Percentiles rank a stretch among this genome's conserved stretches.
These are phyloP conservation scores for Stereum hirsutum DNA, from an alignment of 1,284 basidiomycete species.

Conservation along the genomic window DNA sequence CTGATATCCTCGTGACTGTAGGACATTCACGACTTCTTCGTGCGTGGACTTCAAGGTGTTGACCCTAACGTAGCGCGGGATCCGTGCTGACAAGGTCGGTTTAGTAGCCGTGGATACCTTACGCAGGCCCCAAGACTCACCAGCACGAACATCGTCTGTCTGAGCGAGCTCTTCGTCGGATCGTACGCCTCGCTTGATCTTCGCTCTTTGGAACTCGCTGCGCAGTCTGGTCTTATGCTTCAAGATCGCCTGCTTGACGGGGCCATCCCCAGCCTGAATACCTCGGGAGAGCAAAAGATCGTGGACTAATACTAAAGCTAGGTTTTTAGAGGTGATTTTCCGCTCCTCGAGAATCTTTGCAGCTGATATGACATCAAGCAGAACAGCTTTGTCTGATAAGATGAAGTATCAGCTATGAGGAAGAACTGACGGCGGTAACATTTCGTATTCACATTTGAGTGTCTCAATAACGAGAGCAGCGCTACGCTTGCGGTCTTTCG, in stretches of 20 bases:
- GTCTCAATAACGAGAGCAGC: slow-evolving; percentile 84
- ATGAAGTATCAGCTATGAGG: background rate
- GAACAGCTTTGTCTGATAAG: slow-evolving; percentile 54
- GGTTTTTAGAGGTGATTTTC: slow-evolving; percentile 62
- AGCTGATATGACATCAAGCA: slow-evolving; percentile 56
- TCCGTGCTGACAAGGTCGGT: slow-evolving; percentile 20
- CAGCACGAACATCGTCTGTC: slow-evolving; percentile 48
- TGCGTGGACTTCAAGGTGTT: slow-evolving; percentile 68
- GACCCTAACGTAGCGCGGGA: slow-evolving; percentile 81
- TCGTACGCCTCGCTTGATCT: slow-evolving; percentile 68
- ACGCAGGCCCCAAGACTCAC: too few relatives aligned
- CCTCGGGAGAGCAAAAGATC: slow-evolving; percentile 76
- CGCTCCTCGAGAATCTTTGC: slow-evolving; percentile 67
- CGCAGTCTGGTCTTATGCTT: slow-evolving; percentile 85
- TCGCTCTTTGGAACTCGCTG: slow-evolving; percentile 78
- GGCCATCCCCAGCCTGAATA: slow-evolving; percentile 84
- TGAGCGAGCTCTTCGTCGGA: slow-evolving; percentile 62
- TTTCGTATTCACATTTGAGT: slow-evolving; percentile 68
- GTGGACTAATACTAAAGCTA: slow-evolving; percentile 80
- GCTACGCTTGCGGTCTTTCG: slow-evolving; percentile 71
- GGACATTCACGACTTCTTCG: slow-evolving; percentile 46
- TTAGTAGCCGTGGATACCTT: too few relatives aligned
- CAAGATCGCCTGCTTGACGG: slow-evolving; percentile 74
- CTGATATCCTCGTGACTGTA: slow-evolving; percentile 44
- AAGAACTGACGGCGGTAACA: background rate